Base-by-base conservation (phyloP, 345 rosid species). In the Brassica juncea region DNA sequence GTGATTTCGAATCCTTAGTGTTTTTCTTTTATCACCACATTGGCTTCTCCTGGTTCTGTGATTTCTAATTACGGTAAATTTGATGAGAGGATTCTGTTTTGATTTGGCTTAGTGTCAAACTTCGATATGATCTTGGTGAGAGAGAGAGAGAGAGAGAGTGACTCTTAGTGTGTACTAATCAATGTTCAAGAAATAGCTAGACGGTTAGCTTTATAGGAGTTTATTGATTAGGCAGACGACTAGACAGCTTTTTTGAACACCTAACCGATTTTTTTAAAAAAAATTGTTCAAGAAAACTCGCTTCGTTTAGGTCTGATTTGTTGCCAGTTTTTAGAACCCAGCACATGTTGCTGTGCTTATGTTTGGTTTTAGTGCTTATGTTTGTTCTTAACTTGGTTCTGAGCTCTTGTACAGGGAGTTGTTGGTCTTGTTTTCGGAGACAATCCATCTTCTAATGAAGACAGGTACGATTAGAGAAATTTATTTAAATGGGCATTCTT, bases 361-460 rank as follows among this genome's bases (percentile, higher is more conserved):
- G n/a, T n/a, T n/a, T n/a, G n/a, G n/a, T n/a, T 5, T 2, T 1
- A 9, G 72, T 71, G 39, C 19, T 66, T 23, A 19, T 68, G 69
- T 4, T 21, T 73, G 35, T 30, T 65, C 8, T 67, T 65, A 27
- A 68, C 70, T 59, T 63, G 65, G 68, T 32, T 66, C 19, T 66
- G 64, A 19, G 60, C 79, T 79, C 28, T 70, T 82, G 27, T 83
- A 64, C 89, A 95, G 99, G 98, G 98, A 37, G 90, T 95, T 78
- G 98, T 95, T 39, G 98, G 97, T 77, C 85, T 89, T 34, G 96
- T 95, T 76, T 93, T 95, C 57, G 97, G 99, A 21, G 99, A 91
- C 80, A 90, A 88, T 81, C 87, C 91, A 5, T 84, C 86, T 76
- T 88, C 97, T 10, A 86, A 77, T 75, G 98, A 88, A 75, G 98